Percentiles rank a stretch among this genome's conserved stretches.
These are phyloP conservation scores for Pyrus bretschneideri DNA, from an alignment of 306 rosid species.

Conservation along the genomic window DNA sequence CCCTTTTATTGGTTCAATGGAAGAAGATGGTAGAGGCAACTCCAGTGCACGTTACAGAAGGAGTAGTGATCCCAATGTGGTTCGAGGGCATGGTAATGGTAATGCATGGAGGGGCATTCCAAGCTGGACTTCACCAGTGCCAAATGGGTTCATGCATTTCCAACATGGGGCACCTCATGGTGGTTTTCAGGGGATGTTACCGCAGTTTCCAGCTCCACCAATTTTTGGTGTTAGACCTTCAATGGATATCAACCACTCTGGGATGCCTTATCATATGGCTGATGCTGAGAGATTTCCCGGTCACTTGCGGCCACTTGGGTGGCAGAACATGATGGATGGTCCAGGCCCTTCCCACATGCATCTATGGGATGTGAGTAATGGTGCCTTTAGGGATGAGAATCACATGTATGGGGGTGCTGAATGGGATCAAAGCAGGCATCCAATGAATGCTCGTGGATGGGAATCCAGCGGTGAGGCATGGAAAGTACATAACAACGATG, in stretches of 20 bases:
- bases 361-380: conserved; percentile 88
- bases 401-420: conserved; percentile 72
- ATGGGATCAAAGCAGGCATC: conserved; percentile 87
- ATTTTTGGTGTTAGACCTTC: conserved; percentile 81
- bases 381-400: conserved; percentile 71
- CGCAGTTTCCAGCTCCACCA: conserved; percentile 80
- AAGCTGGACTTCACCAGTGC: conserved; percentile 73
- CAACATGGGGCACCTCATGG: conserved; percentile 88
- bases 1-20: conserved; percentile 68
- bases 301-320: conserved; percentile 87
- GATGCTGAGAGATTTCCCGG: conserved; percentile 85
- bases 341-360: conserved; percentile 84
- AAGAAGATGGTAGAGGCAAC: conserved; percentile 79
- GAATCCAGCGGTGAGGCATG: conserved; percentile 76
- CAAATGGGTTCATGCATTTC: conserved; percentile 90
- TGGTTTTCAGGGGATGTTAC: conserved; percentile 80
- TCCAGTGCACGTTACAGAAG: conserved; percentile 72
- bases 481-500: conserved; percentile 72
- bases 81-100: conserved; percentile 72
- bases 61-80: conserved; percentile 62
- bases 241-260: conserved; percentile 73
- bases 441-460: conserved; percentile 74
- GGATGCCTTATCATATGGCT: conserved; percentile 79
- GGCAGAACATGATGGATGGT: conserved; percentile 91
- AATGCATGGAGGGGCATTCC: conserved; percentile 94